Evolutionary conservation across 768 basidiomycete genomes (phyloP).

Genomic region (Ephemerocybe angulata): DNA sequence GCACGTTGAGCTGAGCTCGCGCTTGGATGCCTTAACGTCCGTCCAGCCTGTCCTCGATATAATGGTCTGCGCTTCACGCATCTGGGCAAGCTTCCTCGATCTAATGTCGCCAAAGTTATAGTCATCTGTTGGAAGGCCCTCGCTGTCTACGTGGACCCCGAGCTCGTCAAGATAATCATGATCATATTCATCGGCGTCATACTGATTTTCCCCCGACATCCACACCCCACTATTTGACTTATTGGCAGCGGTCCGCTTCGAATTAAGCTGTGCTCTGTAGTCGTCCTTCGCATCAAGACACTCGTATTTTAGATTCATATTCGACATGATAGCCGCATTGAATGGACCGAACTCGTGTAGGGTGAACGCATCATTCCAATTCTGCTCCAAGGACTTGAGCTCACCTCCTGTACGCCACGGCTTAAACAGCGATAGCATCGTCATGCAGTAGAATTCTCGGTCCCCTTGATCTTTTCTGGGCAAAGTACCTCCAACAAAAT

Average conservation of each 20-base stretch:
- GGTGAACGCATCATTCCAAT: constrained; percentile 18
- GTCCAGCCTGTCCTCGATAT: background rate
- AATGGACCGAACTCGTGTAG: constrained; percentile 4
- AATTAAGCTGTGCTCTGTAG: constrained; percentile 4
- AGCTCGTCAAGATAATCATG: background rate
- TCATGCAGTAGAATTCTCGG: background rate
- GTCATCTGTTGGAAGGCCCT: background rate
- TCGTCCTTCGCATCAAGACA: constrained; percentile 25
- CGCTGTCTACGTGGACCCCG: background rate
- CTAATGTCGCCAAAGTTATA: background rate
- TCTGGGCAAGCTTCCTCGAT: background rate
- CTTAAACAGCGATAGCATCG: background rate
- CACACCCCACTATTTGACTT: background rate
- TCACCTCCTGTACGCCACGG: constrained; percentile 10
- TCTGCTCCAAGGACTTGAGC: constrained; percentile 6
- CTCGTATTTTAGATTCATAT: constrained; percentile 24
- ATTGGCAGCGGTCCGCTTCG: background rate
- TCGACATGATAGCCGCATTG: constrained; percentile 14
- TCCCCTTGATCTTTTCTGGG: constrained; percentile 22
- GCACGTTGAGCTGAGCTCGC: no score
- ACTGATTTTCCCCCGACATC: background rate
- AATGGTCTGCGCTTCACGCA: background rate
- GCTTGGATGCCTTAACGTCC: no score
- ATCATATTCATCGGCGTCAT: background rate
- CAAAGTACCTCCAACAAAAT: constrained; percentile 19